Evolutionary conservation across 768 basidiomycete species (phyloP), one percentile per base, ranked within the genome.

Genomic region (Holtermanniella nyarrowii): DNA sequence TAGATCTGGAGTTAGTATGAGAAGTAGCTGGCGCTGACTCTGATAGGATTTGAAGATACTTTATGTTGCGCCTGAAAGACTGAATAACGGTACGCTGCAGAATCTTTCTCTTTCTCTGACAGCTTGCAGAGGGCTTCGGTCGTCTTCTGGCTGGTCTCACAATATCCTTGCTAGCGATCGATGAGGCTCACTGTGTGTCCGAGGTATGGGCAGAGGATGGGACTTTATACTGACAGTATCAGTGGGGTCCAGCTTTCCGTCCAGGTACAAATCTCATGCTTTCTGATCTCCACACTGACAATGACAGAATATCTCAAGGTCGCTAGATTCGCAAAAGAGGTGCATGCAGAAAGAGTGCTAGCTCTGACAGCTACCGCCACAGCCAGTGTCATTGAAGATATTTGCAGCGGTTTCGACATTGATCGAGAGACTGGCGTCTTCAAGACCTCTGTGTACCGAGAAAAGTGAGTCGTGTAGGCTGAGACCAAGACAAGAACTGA

Each of bases 331-430:
- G 75, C 75, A 7, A 71, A 76, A 48, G 77, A 78, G 50, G 62
- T 73, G 52, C 64, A 72, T 23, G 77, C 76, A 7, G 74, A 77
- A 47, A 72, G 76, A 21, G 74, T 77, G 3, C 64, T 78, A 2
- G 76, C 75, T 54, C 61, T 77, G 16, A 77, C 76, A 0, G 76
- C 76, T 2, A 78, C 77, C 1, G 77, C 77, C 1, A 78, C 76
- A 11, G 65, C 68, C 4, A 55, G 52, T 13, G 76, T 78, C 7
- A 74, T 73, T 2, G 61, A 70, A 3, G 76, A 77, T 48, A 77
- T 78, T 42, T 77, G 77, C 63, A 51, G 62, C 31, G 72, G 69
- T 1, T 78, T 78, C 62, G 61, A 59, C 45, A 77, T 78, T 24
- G 68, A 77, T 51, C 55, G 61, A 10, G 57, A 65, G 26, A 53